Conservation (phyloP, 805 yeast genomes). For the Candida insectalens region DNA sequence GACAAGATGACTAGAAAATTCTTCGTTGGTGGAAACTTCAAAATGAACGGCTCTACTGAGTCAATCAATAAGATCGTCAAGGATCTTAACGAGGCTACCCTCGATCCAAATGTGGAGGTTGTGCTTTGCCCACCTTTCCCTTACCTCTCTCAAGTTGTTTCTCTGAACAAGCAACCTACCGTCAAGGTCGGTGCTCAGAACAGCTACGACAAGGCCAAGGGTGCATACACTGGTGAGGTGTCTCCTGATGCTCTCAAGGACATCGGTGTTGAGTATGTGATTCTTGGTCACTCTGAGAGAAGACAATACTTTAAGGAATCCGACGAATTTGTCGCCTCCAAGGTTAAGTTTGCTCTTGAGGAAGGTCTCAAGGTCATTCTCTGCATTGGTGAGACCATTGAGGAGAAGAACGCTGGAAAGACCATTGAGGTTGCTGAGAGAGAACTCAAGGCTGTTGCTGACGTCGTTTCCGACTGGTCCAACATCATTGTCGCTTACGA, state of each 20-base stretch:
- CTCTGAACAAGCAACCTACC: slow-evolving; percentile 55
- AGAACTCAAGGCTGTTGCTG: slow-evolving; percentile 84
- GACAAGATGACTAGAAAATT: slow-evolving; percentile 33
- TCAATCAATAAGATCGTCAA: slow-evolving; percentile 79
- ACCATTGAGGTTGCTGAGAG: slow-evolving; percentile 81
- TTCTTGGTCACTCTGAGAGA: slow-evolving; percentile 98
- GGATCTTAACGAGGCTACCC: slow-evolving; percentile 66
- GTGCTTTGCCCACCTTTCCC: slow-evolving; percentile 96
- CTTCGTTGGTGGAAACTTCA: slow-evolving; percentile 99
- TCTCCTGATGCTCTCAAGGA: slow-evolving; percentile 85
- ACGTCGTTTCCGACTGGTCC: slow-evolving; percentile 76
- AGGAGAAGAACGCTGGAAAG: slow-evolving; percentile 83
- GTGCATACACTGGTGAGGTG: slow-evolving; percentile 98
- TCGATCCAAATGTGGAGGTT: slow-evolving; percentile 78
- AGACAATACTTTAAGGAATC: slow-evolving; percentile 86
- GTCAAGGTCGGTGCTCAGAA: slow-evolving; percentile 88
- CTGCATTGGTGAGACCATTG: slow-evolving; percentile 96
- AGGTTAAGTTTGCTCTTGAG: slow-evolving; percentile 90
- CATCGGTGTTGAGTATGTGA: slow-evolving; percentile 87
- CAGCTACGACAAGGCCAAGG: slow-evolving; percentile 76
- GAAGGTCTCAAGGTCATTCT: slow-evolving; percentile 83
- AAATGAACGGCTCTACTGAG: slow-evolving; percentile 90
- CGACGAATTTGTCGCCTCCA: slow-evolving; percentile 85
- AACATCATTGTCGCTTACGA: slow-evolving; percentile 94
- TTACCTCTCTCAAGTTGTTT: slow-evolving; percentile 71